phyloP scores from a whole-genome alignment of 202 grass and related monocot species.

The Tripidium arundinaceum region DNA sequence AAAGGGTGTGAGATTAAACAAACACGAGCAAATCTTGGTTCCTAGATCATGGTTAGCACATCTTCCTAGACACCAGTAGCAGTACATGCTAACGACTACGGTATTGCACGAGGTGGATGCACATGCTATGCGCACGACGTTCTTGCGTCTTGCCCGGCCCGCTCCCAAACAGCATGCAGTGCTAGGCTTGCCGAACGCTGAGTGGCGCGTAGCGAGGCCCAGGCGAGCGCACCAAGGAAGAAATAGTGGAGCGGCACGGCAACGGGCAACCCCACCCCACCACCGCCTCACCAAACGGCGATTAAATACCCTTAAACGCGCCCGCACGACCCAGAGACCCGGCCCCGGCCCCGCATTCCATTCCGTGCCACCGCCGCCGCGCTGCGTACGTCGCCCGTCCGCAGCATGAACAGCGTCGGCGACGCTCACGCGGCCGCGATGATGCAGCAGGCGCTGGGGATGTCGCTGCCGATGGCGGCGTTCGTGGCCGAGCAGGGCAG shows the following conservation, averaged over 20 bases:
- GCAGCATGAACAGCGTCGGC: conserved; percentile 24
- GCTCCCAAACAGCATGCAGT: too few species aligned
- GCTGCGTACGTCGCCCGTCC: not conserved
- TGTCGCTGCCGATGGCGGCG: conserved; percentile 30
- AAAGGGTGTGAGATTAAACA: conserved; percentile 29
- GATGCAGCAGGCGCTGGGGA: conserved; percentile 28
- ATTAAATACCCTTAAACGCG: conserved; percentile 38
- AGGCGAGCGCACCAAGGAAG: too few species aligned
- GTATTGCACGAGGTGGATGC: too few species aligned
- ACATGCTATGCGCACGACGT: too few species aligned
- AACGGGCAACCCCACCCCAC: not conserved
- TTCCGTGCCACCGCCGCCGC: not conserved
- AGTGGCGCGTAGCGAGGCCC: too few species aligned
- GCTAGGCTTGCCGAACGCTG: too few species aligned
- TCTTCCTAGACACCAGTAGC: too few species aligned
- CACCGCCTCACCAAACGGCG: conserved; percentile 19
- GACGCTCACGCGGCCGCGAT: conserved; percentile 25
- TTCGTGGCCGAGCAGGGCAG: not conserved
- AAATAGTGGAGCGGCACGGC: not conserved
- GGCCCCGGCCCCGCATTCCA: not conserved
- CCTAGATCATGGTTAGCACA: too few species aligned
- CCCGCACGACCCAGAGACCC: not conserved
- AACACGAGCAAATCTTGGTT: too few species aligned
- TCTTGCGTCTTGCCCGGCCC: too few species aligned
- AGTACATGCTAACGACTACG: too few species aligned